phyloP scores from a whole-genome alignment of 257 asterid genomes.

The Nicotiana knightiana region DNA sequence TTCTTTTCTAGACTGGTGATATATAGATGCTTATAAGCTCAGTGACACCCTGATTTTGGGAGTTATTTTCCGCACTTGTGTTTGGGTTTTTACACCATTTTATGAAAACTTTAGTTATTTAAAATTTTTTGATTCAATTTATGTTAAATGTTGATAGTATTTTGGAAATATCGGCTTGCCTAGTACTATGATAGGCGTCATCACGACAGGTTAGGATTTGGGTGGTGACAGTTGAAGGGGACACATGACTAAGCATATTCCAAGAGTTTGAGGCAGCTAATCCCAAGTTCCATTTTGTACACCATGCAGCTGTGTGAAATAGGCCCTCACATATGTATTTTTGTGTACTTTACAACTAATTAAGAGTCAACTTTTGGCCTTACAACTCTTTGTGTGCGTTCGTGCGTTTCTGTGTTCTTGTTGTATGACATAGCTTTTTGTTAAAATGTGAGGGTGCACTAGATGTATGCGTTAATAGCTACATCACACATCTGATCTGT shows the following conservation, averaged over 20 bases:
- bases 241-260: slow-evolving; percentile 20
- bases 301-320: slow-evolving; percentile 10
- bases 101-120: too few relatives aligned
- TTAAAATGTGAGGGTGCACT: not conserved
- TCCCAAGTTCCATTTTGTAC: slow-evolving; percentile 5
- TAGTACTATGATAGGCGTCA: too few relatives aligned
- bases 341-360: slow-evolving; percentile 5
- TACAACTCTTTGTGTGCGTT: slow-evolving; percentile 12
- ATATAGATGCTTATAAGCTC: too few relatives aligned
- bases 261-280: slow-evolving; percentile 16
- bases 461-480: not conserved
- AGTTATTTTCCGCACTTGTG: too few relatives aligned
- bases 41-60: too few relatives aligned
- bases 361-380: not conserved
- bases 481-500: not conserved
- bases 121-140: too few relatives aligned
- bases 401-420: not conserved
- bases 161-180: too few relatives aligned
- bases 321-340: slow-evolving; percentile 4
- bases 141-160: too few relatives aligned
- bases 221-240: slow-evolving; percentile 31
- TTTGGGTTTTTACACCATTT: too few relatives aligned
- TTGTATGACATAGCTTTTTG: slow-evolving; percentile 2
- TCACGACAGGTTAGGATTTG: too few relatives aligned
- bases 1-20: too few relatives aligned